A percentile compares a stretch with the other conserved stretches of the same genome.
Evolutionary conservation across 768 basidiomycete species (phyloP).

Genomic region (Austroboletus festivus): DNA sequence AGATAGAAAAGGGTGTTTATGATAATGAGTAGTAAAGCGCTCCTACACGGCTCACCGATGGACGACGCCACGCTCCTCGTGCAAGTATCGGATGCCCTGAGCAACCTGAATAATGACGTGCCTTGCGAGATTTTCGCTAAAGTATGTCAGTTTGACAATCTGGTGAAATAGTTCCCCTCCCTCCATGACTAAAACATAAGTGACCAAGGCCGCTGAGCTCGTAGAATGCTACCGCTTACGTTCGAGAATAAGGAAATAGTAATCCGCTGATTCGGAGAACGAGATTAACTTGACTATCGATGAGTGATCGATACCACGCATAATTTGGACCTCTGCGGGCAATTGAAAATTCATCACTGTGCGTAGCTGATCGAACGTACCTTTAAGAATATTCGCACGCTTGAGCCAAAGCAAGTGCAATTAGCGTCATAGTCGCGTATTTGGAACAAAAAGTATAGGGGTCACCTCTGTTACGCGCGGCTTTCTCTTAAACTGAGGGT

Average conservation of each 20-base stretch:
- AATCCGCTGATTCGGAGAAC: constrained; percentile 88
- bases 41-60: constrained; percentile 56
- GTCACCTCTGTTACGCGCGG: constrained; percentile 97
- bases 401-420: constrained; percentile 32
- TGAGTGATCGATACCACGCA: constrained; percentile 93
- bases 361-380: constrained; percentile 31
- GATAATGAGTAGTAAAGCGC: not conserved
- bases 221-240: constrained; percentile 44
- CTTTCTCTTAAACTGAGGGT: constrained; percentile 92
- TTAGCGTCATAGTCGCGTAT: constrained; percentile 16
- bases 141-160: constrained; percentile 98
- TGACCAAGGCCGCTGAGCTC: constrained; percentile 3
- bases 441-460: constrained; percentile 17
- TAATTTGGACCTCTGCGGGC: constrained; percentile 91
- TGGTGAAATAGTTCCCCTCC: constrained; percentile 99
- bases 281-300: constrained; percentile 87
- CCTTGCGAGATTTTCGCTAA: constrained; percentile 93
- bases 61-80: constrained; percentile 96
- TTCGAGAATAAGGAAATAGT: constrained; percentile 94
- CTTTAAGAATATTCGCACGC: constrained; percentile 98
- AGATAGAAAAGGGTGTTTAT: too few species aligned
- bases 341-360: constrained; percentile 1
- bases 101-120: constrained; percentile 98
- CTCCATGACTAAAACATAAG: constrained; percentile 70
- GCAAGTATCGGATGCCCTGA: constrained; percentile 89